Conservation (phyloP, 2,329 filamentous ascomycete species). For the Pseudocercospora fuligena region DNA sequence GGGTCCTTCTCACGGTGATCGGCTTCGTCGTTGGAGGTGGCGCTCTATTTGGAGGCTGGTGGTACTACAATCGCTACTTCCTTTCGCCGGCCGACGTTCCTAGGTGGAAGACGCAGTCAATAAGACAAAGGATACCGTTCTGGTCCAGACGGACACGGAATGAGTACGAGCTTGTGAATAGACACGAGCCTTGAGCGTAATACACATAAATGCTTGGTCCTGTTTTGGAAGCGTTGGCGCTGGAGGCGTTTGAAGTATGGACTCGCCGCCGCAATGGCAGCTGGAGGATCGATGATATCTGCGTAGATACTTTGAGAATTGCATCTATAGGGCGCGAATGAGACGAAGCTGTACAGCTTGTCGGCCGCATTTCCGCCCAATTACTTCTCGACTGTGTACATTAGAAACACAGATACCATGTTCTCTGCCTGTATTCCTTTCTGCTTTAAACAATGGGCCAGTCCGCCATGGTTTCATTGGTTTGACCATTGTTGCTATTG, state of each 20-base stretch:
- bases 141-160: conserved; percentile 36
- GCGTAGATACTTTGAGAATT: background rate
- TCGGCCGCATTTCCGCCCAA: background rate
- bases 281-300: background rate
- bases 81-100: conserved; percentile 30
- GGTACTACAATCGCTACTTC: conserved; percentile 54
- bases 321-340: background rate
- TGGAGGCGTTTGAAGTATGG: conserved; percentile 13
- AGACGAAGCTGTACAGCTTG: background rate
- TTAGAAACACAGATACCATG: background rate
- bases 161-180: conserved; percentile 39
- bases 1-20: conserved; percentile 59
- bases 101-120: conserved; percentile 33
- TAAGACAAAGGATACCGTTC: conserved; percentile 34
- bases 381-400: background rate
- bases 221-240: conserved; percentile 24
- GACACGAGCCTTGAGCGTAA: conserved; percentile 34
- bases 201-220: conserved; percentile 9
- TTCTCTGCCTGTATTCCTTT: background rate
- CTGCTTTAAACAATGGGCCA: background rate
- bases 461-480: background rate
- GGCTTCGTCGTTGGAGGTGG: conserved; percentile 56
- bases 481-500: no score
- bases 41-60: conserved; percentile 56
- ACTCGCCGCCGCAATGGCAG: background rate